Base-by-base conservation (phyloP, 805 yeast genomes). In the Metschnikowia picachoensis region DNA sequence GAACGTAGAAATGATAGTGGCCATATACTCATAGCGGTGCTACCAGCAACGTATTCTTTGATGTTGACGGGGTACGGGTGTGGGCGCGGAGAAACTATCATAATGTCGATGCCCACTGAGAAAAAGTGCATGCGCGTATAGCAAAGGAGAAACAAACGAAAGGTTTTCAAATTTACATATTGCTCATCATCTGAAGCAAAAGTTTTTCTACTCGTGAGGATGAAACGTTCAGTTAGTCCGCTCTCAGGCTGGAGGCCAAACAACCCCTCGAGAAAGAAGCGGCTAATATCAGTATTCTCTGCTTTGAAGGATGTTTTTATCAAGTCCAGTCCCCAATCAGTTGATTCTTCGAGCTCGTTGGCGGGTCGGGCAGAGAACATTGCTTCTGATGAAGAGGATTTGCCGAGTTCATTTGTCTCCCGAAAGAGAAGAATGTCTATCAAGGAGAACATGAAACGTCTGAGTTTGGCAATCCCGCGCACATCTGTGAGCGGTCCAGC, bases 141-240 rank as follows among this genome's bases (percentile, higher is more conserved):
- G 36, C 27, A 30, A n/a, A 25, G 25, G 32, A 14, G 28, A n/a
- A 11, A 14, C 31, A 17, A 28, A 17, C 12, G 2, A 2, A 33
- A 33, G 16, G 7, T n/a, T 17, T 33, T 9, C 12, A 33, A 13
- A 29, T 27, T 11, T 20, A 17, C 25, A 12, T 13, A 4, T 5
- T 39, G 30, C 30, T 12, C 20, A 25, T 14, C 10, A 15, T 1
- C 2, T 30, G 6, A 30, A n/a, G n/a, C 13, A 14, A 16, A 7
- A 12, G 12, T 6, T 25, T n/a, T 27, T 11, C 9, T 17, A 8
- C n/a, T 12, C 13, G 28, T 14, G 13, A 11, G 25, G 33, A 55
- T 55, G 58, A 55, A 55, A 35, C 52, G 58, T 37, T 46, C 57
- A 10, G 49, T 41, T 17, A 52, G 58, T 33, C 53, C 57, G n/a